Percentiles rank a stretch among this genome's conserved stretches.
Evolutionary conservation across 176 grass and related monocot species (phyloP).

Genomic region (Cymbopogon citratus): DNA sequence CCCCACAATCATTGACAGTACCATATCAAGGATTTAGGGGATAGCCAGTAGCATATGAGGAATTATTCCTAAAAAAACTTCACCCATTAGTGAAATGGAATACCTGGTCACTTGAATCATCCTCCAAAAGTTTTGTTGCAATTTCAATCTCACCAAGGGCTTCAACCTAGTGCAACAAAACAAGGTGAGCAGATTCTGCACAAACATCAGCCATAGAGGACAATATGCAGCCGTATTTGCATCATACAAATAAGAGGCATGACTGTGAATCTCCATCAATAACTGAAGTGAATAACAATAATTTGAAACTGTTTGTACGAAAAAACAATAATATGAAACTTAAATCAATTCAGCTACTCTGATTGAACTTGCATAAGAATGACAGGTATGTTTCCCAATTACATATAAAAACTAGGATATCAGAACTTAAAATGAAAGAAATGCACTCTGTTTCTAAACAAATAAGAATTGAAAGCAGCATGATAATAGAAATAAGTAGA

Average conservation of each 20-base stretch:
- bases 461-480: slow-evolving; percentile 5
- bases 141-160: slow-evolving; percentile 93
- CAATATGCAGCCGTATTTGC: background rate
- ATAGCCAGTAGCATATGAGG: background rate
- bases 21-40: background rate
- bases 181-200: slow-evolving; percentile 10
- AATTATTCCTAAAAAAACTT: background rate
- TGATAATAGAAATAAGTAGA: background rate
- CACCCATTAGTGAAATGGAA: background rate
- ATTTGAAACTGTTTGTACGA: background rate
- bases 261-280: background rate
- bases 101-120: slow-evolving; percentile 65
- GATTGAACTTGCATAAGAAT: background rate
- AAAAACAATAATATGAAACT: background rate
- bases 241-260: background rate
- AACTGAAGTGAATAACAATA: background rate
- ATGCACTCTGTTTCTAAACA: background rate
- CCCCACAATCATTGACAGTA: background rate
- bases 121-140: slow-evolving; percentile 86
- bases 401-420: background rate
- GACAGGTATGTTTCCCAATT: background rate
- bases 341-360: background rate
- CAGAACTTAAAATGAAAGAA: background rate
- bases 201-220: background rate
- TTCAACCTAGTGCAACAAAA: slow-evolving; percentile 54